phyloP scores from a whole-genome alignment of 495 filamentous ascomycete species.

The Glarea lozoyensis region DNA sequence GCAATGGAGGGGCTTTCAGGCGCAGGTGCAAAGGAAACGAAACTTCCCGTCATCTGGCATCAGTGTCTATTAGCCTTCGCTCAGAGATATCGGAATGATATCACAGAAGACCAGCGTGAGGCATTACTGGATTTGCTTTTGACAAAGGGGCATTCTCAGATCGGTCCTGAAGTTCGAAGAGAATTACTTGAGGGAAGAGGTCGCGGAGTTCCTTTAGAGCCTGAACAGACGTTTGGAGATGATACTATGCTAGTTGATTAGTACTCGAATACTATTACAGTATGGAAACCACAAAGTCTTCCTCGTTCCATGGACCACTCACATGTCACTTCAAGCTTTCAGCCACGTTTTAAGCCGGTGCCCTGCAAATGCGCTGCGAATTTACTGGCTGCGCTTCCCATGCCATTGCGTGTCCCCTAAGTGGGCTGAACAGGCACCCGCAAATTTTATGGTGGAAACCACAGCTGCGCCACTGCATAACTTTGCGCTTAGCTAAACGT shows the following conservation, averaged over 20 bases:
- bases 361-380: too few species aligned
- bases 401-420: too few species aligned
- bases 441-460: too few species aligned
- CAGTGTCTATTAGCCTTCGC: conserved; percentile 81
- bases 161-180: conserved; percentile 85
- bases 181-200: conserved; percentile 86
- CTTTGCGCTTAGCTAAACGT: too few species aligned
- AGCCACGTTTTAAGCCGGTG: too few species aligned
- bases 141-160: conserved; percentile 75
- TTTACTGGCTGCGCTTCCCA: too few species aligned
- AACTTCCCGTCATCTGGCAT: conserved; percentile 84
- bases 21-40: conserved; percentile 40
- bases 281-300: background rate
- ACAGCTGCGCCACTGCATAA: too few species aligned
- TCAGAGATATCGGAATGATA: conserved; percentile 86
- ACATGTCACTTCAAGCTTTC: too few species aligned
- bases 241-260: conserved; percentile 75
- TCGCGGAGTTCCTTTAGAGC: conserved; percentile 63
- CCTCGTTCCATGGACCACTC: too few species aligned
- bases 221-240: conserved; percentile 45
- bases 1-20: conserved; percentile 31
- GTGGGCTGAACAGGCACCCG: too few species aligned
- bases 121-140: conserved; percentile 83
- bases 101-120: conserved; percentile 89
- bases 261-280: background rate